A percentile compares a stretch with the other conserved stretches of the same genome.
These are phyloP conservation scores for Avena sativa DNA, from an alignment of 176 grass and related monocot genomes.

Conservation along the genomic window DNA sequence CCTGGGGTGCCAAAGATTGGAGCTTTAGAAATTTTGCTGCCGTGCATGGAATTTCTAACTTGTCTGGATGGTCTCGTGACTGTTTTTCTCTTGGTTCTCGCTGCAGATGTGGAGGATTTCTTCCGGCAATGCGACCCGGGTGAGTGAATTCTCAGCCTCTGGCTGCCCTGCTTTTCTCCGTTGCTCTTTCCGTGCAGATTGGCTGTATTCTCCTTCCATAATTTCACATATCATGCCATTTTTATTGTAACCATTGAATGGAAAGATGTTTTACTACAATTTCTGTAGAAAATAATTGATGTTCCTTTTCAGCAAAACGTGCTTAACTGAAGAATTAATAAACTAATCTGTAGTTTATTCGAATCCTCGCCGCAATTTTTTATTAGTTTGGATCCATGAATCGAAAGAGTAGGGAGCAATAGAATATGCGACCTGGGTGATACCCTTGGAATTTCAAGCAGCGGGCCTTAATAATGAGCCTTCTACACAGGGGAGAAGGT, in stretches of 20 bases:
- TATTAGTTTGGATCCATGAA: slow-evolving; percentile 27
- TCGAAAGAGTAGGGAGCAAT: neutral
- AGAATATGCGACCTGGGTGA: neutral
- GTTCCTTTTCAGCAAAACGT: neutral
- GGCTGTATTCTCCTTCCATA: neutral
- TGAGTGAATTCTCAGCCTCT: slow-evolving; percentile 52
- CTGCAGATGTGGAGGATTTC: slow-evolving; percentile 95
- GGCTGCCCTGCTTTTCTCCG: neutral
- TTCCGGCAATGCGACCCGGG: slow-evolving; percentile 95
- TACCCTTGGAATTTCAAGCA: too few relatives aligned
- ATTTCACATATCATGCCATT: neutral
- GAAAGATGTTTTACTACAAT: neutral
- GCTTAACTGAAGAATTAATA: neutral
- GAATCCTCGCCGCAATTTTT: neutral
- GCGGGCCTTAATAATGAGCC: slow-evolving; percentile 23
- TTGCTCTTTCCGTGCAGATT: neutral
- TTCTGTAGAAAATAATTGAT: neutral
- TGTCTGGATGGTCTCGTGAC: slow-evolving; percentile 20
- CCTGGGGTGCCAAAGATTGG: neutral
- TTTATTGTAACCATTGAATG: neutral
- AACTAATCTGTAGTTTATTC: slow-evolving; percentile 16
- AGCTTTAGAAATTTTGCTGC: neutral
- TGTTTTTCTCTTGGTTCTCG: slow-evolving; percentile 38
- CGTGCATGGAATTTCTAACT: neutral
- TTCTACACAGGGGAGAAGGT: neutral